phyloP scores from a whole-genome alignment of 306 rosid species.

The Quercus suber region DNA sequence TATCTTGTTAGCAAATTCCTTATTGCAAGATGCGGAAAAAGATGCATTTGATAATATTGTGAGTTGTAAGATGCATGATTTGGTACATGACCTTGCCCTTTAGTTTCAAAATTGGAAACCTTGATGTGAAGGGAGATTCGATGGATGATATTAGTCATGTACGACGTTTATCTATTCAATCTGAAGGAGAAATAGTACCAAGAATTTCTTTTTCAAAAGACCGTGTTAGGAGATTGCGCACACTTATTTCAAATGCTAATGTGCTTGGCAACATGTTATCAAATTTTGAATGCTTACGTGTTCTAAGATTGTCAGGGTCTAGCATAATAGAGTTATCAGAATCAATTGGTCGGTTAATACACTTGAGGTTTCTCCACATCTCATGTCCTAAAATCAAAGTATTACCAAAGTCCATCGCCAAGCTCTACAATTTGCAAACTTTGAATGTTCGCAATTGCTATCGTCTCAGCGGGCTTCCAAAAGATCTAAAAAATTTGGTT shows the following conservation, averaged over 20 bases:
- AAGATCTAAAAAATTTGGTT: no score
- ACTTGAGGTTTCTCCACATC: no score
- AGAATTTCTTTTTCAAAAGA: neutral
- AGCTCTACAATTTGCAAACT: no score
- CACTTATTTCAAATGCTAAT: neutral
- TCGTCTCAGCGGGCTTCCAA: fast-evolving
- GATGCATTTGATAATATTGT: neutral
- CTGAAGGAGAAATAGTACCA: fast-evolving
- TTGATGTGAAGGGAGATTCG: neutral
- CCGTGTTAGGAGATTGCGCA: neutral
- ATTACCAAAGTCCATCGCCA: no score
- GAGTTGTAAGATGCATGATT: constrained; percentile 22
- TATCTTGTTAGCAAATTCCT: constrained; percentile 2
- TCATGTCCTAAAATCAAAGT: no score
- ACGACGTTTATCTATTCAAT: no score
- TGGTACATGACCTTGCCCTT: constrained; percentile 17
- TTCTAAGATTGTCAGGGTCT: neutral
- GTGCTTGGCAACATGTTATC: neutral
- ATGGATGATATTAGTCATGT: neutral
- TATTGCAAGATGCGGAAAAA: constrained; percentile 5
- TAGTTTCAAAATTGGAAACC: neutral
- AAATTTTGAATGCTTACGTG: neutral
- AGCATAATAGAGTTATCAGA: neutral
- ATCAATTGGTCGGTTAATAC: neutral
- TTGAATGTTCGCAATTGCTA: fast-evolving